Evolutionary conservation across 306 rosid species (phyloP), one percentile per base, ranked within the genome.

Genomic region (Canavalia gladiata): DNA sequence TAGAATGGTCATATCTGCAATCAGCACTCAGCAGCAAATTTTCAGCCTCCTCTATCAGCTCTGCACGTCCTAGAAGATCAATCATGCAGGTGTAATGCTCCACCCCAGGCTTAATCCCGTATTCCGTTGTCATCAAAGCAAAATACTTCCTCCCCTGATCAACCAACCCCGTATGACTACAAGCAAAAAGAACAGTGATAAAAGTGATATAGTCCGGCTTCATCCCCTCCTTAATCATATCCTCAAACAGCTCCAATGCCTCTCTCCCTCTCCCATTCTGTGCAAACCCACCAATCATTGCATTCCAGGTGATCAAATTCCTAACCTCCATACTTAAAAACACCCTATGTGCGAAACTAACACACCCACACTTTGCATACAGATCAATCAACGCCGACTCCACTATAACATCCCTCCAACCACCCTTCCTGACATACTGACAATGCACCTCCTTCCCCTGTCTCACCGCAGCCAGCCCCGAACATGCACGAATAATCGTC

Each of bases 361-460:
- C 82, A 59, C 88, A 84, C 3, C 97, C 99, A 56, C 97, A 92
- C 85, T 95, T 95, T 7, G 99, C 97, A 37, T 95, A 95, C 4
- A 95, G 86, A 81, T 90, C 91, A 59, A 95, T 94, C 58, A 95
- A 77, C n/a, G 98, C 97, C 1, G 98, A 95, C 68, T 95, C 97
- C 31, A 89, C 90, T 59, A 92, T 89, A 50, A 91, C 90, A 79
- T 95, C 92, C 51, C 92, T 82, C 92, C 94, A 91, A 59, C 95
- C 91, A 59, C 95, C 90, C 83, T 87, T 92, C 76, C 92, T 88
- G 72, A 91, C 88, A 75, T 95, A 95, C 67, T 80, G 91, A 82
- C 97, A 92, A 82, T 95, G 97, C 77, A 92, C 89, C 82, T 95
- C 97, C 85, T 95, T 95, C 75, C 98, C 98, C 13, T 79, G 97